Evolutionary conservation across 108 stramenopile genomes (phyloP).

Genomic region (Stephanodiscus triporus): DNA sequence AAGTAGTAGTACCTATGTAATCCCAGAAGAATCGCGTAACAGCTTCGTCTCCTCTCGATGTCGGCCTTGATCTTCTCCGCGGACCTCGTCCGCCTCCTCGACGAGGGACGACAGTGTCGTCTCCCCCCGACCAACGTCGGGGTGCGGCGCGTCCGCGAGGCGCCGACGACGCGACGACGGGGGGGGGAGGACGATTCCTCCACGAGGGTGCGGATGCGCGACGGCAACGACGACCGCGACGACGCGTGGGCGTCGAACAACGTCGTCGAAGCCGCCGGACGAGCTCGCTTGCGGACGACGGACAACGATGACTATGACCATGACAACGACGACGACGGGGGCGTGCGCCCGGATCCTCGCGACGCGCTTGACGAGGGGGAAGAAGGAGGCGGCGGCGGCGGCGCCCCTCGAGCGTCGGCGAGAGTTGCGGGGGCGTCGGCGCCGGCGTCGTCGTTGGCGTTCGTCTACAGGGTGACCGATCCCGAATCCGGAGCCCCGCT

Average conservation of each 20-base stretch:
- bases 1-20: too few relatives aligned
- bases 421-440: too few relatives aligned
- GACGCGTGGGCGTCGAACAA: too few relatives aligned
- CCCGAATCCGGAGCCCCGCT: conserved; percentile 58
- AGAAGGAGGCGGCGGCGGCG: too few relatives aligned
- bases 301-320: neutral
- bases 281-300: too few relatives aligned
- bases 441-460: neutral
- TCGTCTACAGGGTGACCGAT: conserved; percentile 59
- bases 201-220: conserved; percentile 1
- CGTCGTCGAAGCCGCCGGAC: too few relatives aligned
- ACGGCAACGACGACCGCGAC: too few relatives aligned
- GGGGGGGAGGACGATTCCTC: conserved; percentile 1
- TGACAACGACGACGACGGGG: neutral
- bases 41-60: too few relatives aligned
- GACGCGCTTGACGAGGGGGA: too few relatives aligned
- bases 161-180: too few relatives aligned
- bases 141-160: conserved; percentile 49
- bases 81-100: conserved; percentile 23
- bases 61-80: conserved; percentile 27
- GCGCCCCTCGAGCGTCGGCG: neutral
- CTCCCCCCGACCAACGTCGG: conserved; percentile 63
- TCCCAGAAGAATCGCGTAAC: too few relatives aligned
- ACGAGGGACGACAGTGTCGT: neutral
- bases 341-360: neutral